These are phyloP conservation scores for Pelargonium australe DNA, from an alignment of 441 rosid species.

Conservation along the genomic window DNA sequence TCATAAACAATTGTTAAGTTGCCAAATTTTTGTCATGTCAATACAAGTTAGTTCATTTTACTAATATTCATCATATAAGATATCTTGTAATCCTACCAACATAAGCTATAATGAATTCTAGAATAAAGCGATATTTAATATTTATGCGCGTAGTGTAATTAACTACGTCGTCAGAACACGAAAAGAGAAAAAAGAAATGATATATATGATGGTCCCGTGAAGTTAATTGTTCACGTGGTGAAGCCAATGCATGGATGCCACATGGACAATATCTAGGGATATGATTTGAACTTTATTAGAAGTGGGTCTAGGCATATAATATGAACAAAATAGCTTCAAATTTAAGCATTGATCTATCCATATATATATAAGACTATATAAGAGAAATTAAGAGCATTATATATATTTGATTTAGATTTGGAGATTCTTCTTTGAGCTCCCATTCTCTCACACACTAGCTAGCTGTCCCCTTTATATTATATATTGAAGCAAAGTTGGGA, in stretches of 20 bases:
- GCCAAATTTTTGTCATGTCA: too few relatives aligned
- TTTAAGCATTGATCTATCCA: slow-evolving; percentile 5
- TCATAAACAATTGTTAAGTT: too few relatives aligned
- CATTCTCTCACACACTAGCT: slow-evolving; percentile 8
- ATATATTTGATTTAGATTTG: slow-evolving; percentile 21
- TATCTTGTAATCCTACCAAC: too few relatives aligned
- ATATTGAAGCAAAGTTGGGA: not conserved
- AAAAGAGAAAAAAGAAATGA: not conserved
- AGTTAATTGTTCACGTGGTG: not conserved
- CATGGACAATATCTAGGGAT: not conserved
- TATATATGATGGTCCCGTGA: not conserved
- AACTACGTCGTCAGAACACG: too few relatives aligned
- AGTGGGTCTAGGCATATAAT: not conserved
- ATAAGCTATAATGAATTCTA: too few relatives aligned
- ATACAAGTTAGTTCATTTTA: too few relatives aligned
- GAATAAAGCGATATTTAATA: too few relatives aligned
- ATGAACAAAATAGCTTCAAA: slow-evolving; percentile 5
- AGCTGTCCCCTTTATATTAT: slow-evolving; percentile 3
- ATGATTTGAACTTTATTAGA: not conserved
- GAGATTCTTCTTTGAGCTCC: slow-evolving; percentile 30
- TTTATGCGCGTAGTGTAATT: too few relatives aligned
- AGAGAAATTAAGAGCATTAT: not conserved
- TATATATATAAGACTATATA: not conserved
- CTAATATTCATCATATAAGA: too few relatives aligned
- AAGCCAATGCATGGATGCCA: slow-evolving; percentile 9